Conservation (phyloP, 2,329 filamentous ascomycete genomes). For the Botryotinia convoluta region DNA sequence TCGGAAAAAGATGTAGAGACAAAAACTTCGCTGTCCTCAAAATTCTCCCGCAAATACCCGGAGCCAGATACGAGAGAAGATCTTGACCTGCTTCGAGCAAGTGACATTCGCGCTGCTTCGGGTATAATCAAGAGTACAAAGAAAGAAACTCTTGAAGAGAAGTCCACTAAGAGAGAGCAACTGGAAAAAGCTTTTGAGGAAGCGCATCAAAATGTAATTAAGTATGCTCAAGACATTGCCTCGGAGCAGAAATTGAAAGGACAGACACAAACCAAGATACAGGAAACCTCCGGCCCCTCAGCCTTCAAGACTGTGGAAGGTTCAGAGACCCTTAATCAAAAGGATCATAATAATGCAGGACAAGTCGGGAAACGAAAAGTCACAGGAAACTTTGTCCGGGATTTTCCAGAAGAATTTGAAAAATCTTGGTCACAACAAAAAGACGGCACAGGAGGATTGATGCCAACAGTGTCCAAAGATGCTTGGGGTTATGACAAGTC, state of each 20-base stretch:
- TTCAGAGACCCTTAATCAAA: neutral
- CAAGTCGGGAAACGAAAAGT: slow-evolving; percentile 30
- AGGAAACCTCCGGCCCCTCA: neutral
- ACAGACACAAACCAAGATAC: neutral
- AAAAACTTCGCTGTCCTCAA: neutral
- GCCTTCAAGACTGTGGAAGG: neutral
- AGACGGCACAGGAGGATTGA: slow-evolving; percentile 23
- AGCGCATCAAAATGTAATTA: slow-evolving; percentile 6
- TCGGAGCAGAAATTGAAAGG: slow-evolving; percentile 3
- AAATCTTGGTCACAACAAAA: slow-evolving; percentile 42
- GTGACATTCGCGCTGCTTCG: slow-evolving; percentile 32
- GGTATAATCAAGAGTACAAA: slow-evolving; percentile 22
- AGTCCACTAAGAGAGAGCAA: slow-evolving; percentile 29
- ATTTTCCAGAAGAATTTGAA: slow-evolving; percentile 53
- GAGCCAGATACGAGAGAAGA: slow-evolving; percentile 24
- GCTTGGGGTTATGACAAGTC: slow-evolving; percentile 19
- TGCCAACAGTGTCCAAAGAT: slow-evolving; percentile 21
- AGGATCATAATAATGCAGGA: neutral
- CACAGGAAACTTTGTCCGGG: slow-evolving; percentile 49
- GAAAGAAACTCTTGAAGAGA: slow-evolving; percentile 30
- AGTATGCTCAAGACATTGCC: slow-evolving; percentile 18
- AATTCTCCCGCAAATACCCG: neutral
- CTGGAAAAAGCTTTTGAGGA: slow-evolving; percentile 33
- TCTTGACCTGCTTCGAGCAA: slow-evolving; percentile 29
- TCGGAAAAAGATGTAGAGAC: neutral